Evolutionary conservation across 352 stramenopile species (phyloP).

Genomic region (Pythium diclinum): DNA sequence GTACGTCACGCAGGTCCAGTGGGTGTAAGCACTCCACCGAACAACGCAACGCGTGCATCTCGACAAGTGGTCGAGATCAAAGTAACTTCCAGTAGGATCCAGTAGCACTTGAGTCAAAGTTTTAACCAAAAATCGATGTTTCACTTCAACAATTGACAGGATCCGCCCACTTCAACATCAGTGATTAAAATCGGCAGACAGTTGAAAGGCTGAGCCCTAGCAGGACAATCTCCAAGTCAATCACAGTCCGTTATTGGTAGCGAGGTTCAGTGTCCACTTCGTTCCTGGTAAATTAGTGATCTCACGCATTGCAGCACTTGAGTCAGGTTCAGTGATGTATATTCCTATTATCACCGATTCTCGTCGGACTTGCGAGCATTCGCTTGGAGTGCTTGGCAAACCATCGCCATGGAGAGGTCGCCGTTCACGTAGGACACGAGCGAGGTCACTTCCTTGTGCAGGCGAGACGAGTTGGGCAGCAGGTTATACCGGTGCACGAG

Average conservation of each 20-base stretch:
- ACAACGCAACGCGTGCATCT: no score
- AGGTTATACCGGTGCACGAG: conserved; percentile 49
- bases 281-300: no score
- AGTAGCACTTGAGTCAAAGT: background rate
- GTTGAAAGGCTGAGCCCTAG: no score
- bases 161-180: background rate
- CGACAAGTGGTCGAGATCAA: no score
- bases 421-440: conserved; percentile 54
- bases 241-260: no score
- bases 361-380: conserved; percentile 19
- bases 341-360: background rate
- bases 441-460: conserved; percentile 50
- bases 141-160: background rate
- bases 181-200: background rate
- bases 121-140: background rate
- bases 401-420: conserved; percentile 54
- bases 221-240: no score
- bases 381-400: conserved; percentile 43
- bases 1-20: conserved; percentile 13
- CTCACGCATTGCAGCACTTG: no score
- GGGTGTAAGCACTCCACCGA: conserved; percentile 2
- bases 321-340: no score
- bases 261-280: no score
- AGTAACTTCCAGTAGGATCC: background rate
- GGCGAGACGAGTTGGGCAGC: conserved; percentile 34